phyloP scores from a whole-genome alignment of 768 basidiomycete species.

The Boletus reticuloceps region DNA sequence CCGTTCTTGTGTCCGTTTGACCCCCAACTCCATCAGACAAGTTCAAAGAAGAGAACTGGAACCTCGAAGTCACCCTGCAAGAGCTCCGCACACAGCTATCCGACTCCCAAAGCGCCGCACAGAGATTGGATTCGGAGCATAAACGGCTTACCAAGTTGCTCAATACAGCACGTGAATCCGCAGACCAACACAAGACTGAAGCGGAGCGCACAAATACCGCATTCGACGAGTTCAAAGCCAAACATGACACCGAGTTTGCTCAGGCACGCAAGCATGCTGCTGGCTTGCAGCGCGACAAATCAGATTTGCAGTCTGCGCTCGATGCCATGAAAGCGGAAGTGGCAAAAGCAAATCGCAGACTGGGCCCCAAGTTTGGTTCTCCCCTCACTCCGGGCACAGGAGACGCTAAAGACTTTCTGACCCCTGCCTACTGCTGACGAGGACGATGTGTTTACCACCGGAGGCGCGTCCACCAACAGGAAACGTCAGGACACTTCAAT shows the following conservation, averaged over 20 bases:
- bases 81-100: conserved; percentile 72
- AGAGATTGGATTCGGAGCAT: conserved; percentile 78
- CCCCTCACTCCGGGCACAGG: conserved; percentile 67
- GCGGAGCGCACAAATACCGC: conserved; percentile 62
- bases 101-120: conserved; percentile 60
- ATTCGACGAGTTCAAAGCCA: conserved; percentile 75
- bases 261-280: conserved; percentile 86
- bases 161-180: conserved; percentile 64
- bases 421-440: conserved; percentile 55
- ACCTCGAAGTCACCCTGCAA: conserved; percentile 90
- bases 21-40: conserved; percentile 54
- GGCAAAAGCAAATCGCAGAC: conserved; percentile 56
- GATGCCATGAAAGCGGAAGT: conserved; percentile 75
- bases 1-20: conserved; percentile 1
- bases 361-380: conserved; percentile 62
- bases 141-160: conserved; percentile 78
- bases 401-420: conserved; percentile 46
- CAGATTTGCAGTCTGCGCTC: conserved; percentile 79
- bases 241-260: conserved; percentile 94
- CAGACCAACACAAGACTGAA: conserved; percentile 87
- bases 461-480: conserved; percentile 60
- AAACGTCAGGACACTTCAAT: conserved; percentile 53
- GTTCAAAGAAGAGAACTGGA: conserved; percentile 99
- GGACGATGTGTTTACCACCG: conserved; percentile 66
- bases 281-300: conserved; percentile 87